Conservation (phyloP, 768 basidiomycete species). For the Macrolepiota dolichaula region DNA sequence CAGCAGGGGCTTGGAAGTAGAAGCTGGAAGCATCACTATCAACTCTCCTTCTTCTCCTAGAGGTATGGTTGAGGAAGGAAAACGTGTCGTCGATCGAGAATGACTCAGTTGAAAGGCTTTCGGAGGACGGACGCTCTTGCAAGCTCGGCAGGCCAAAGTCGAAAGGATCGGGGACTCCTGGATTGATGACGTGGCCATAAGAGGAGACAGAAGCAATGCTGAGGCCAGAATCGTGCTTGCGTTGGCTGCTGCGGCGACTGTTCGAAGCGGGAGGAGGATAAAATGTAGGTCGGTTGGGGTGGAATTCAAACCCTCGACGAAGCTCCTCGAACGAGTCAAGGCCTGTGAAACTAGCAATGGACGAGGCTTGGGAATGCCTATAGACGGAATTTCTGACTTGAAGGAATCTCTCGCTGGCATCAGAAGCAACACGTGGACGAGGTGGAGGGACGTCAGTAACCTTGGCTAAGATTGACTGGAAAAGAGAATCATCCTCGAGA, state of each 20-base stretch:
- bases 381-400: constrained; percentile 24
- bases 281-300: constrained; percentile 56
- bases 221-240: constrained; percentile 55
- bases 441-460: constrained; percentile 35
- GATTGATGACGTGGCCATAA: constrained; percentile 63
- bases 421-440: constrained; percentile 36
- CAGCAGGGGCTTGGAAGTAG: constrained; percentile 55
- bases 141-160: constrained; percentile 60
- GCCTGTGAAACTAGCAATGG: constrained; percentile 65
- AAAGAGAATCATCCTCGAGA: constrained; percentile 47
- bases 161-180: constrained; percentile 69
- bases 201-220: constrained; percentile 82
- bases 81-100: constrained; percentile 74
- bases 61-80: constrained; percentile 46
- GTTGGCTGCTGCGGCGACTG: constrained; percentile 35
- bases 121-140: constrained; percentile 52
- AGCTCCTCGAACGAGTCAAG: constrained; percentile 77
- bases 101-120: constrained; percentile 54
- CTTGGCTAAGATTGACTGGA: constrained; percentile 54
- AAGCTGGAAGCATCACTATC: constrained; percentile 80
- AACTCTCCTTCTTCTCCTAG: constrained; percentile 38
- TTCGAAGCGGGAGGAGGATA: constrained; percentile 47
- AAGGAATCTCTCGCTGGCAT: constrained; percentile 27
- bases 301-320: constrained; percentile 76
- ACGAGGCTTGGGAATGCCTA: constrained; percentile 40